Conservation (phyloP, 768 basidiomycete genomes). For the Auricularia sp. region DNA sequence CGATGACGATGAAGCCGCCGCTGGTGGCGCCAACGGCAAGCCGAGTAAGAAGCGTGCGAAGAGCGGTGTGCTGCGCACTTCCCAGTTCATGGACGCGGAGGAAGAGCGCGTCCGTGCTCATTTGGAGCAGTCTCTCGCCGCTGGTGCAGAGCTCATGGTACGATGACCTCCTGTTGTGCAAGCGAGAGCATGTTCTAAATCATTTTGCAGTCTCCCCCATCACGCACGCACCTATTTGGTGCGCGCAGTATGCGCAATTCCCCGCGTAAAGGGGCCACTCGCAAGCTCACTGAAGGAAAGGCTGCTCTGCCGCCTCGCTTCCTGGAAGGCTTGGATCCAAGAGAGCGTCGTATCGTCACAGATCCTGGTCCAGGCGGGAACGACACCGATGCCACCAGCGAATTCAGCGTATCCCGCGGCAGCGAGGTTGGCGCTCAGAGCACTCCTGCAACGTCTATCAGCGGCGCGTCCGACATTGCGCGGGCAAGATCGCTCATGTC, state of each 20-base stretch:
- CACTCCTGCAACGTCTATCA: constrained; percentile 8
- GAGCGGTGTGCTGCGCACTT: constrained; percentile 30
- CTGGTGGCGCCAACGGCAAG: constrained; percentile 42
- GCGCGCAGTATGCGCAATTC: constrained; percentile 1
- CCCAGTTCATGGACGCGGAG: constrained; percentile 87
- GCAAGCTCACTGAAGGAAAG: not conserved
- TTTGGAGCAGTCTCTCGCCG: constrained; percentile 74
- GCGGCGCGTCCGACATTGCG: constrained; percentile 7
- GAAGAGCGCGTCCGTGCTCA: constrained; percentile 63
- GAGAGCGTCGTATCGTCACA: constrained; percentile 6
- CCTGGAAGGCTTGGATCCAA: constrained; percentile 17
- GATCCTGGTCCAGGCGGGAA: constrained; percentile 2
- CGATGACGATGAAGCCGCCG: constrained; percentile 35
- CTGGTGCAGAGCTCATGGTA: constrained; percentile 58
- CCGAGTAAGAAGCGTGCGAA: not conserved
- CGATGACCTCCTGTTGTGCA: not conserved
- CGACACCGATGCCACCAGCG: constrained; percentile 1
- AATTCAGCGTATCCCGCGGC: not conserved
- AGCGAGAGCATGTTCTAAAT: not conserved
- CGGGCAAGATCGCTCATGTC: constrained; percentile 24
- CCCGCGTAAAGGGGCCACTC: not conserved
- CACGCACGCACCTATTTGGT: not conserved
- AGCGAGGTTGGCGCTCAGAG: not conserved
- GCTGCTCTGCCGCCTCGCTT: constrained; percentile 20
- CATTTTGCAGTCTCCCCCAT: not conserved